Evolutionary conservation across 2,329 filamentous ascomycete genomes (phyloP).

Genomic region (Ceratocystis huliohia): DNA sequence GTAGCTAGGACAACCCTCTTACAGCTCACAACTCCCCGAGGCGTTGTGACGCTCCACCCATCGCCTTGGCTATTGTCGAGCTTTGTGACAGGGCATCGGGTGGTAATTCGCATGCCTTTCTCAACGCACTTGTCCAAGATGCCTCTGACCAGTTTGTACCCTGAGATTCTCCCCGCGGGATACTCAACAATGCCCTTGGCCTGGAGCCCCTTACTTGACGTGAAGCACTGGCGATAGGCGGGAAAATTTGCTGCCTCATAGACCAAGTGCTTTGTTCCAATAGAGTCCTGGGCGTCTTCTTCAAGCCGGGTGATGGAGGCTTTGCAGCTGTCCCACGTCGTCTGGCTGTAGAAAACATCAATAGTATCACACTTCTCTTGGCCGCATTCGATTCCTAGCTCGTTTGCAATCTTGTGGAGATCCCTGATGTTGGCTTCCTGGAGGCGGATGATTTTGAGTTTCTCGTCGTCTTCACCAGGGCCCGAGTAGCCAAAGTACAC

Average conservation of each 20-base stretch:
- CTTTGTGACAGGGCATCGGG: conserved; percentile 15
- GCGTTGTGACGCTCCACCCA: conserved; percentile 22
- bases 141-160: conserved; percentile 17
- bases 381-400: conserved; percentile 20
- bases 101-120: conserved; percentile 14
- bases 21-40: conserved; percentile 23
- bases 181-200: conserved; percentile 16
- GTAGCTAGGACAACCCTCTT: conserved; percentile 25
- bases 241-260: conserved; percentile 6
- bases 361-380: conserved; percentile 17
- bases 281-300: neutral
- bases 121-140: conserved; percentile 17
- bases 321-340: conserved; percentile 15
- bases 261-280: neutral
- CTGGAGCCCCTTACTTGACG: conserved; percentile 2
- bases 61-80: neutral
- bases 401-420: conserved; percentile 19
- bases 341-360: conserved; percentile 17
- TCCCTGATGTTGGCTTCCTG: conserved; percentile 20
- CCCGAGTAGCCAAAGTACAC: conserved; percentile 16
- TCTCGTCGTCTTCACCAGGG: conserved; percentile 12
- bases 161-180: conserved; percentile 17
- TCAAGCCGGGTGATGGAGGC: conserved; percentile 11
- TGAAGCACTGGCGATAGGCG: conserved; percentile 7
- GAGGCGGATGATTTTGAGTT: conserved; percentile 20